phyloP scores from a whole-genome alignment of 768 basidiomycete species.

The Kwoniella botswanensis region DNA sequence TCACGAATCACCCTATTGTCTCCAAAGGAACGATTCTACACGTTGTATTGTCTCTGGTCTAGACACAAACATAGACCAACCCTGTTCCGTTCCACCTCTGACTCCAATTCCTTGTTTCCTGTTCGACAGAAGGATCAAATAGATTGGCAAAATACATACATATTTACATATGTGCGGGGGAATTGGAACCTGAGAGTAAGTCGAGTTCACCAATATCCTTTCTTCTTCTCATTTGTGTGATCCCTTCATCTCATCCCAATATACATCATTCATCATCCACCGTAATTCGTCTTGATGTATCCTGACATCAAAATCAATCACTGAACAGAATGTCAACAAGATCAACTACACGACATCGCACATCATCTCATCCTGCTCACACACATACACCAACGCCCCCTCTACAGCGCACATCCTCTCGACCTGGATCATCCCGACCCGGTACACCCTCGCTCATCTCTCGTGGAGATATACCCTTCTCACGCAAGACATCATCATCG shows the following conservation, averaged over 20 bases:
- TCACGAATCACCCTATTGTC: background rate
- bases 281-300: background rate
- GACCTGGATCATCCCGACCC: slow-evolving; percentile 23
- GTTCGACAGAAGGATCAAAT: background rate
- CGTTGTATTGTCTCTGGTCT: background rate
- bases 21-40: background rate
- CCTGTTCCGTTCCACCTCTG: background rate
- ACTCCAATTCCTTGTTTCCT: background rate
- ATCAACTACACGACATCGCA: slow-evolving; percentile 15
- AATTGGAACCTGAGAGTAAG: background rate
- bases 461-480: slow-evolving; percentile 18
- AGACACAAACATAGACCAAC: background rate
- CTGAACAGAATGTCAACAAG: slow-evolving; percentile 17
- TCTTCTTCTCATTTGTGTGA: background rate
- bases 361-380: slow-evolving; percentile 10
- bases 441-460: slow-evolving; percentile 16
- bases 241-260: background rate
- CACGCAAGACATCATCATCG: slow-evolving; percentile 13
- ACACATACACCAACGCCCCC: slow-evolving; percentile 15
- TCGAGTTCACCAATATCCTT: background rate
- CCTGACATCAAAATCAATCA: background rate
- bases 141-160: too few relatives aligned
- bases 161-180: too few relatives aligned
- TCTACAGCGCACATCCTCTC: slow-evolving; percentile 22
- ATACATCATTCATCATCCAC: background rate